A percentile compares a stretch with the other conserved stretches of the same genome.
phyloP scores from a whole-genome alignment of 208 protist genomes.

The Leishmania mexicana region DNA sequence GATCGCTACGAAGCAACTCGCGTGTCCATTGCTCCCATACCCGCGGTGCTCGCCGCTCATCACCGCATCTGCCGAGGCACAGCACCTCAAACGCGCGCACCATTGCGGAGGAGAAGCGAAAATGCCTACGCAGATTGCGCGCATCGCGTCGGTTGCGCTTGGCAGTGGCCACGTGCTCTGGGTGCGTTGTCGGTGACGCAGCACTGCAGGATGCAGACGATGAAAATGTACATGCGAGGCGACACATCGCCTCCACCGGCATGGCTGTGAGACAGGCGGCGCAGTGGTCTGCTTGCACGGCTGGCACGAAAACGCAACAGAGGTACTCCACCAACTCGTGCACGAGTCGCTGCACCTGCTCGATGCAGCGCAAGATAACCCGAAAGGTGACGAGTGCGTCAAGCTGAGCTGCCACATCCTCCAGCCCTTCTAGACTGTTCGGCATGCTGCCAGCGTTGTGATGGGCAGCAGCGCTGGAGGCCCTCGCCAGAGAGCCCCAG shows the following conservation, averaged over 20 bases:
- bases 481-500: not conserved
- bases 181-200: not conserved
- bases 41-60: slow-evolving; percentile 23
- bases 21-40: slow-evolving; percentile 34
- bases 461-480: not conserved
- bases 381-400: slow-evolving; percentile 25
- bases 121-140: not conserved
- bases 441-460: not conserved
- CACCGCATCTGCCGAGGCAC: slow-evolving; percentile 5
- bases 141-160: not conserved
- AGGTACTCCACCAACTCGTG: slow-evolving; percentile 17
- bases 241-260: slow-evolving; percentile 16
- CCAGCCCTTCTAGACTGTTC: not conserved
- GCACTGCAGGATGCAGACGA: not conserved
- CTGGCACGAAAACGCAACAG: slow-evolving; percentile 18
- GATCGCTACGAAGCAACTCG: slow-evolving; percentile 11
- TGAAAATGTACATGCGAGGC: not conserved
- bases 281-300: not conserved
- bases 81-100: slow-evolving; percentile 31
- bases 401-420: not conserved
- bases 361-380: slow-evolving; percentile 1
- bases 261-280: slow-evolving; percentile 7
- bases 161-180: not conserved
- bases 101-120: slow-evolving; percentile 9
- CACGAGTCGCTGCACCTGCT: slow-evolving; percentile 13